Percentiles rank a stretch among this genome's conserved stretches.
phyloP scores from a whole-genome alignment of 371 early-diverging fungal genomes.

The Sporodiniella umbellata region DNA sequence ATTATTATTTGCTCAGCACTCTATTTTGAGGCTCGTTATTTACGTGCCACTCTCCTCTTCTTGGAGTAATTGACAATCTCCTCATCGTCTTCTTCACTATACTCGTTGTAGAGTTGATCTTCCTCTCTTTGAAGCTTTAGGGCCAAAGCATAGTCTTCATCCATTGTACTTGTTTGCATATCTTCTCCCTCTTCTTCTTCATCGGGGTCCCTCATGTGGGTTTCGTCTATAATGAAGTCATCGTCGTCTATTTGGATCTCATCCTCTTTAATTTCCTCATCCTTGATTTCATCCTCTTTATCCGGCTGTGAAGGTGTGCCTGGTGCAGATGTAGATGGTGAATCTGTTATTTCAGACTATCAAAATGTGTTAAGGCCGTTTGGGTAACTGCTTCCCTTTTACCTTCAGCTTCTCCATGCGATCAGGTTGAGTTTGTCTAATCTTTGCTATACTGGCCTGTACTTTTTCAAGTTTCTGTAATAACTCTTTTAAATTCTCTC shows the following conservation, averaged over 20 bases:
- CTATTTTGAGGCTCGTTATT: background rate
- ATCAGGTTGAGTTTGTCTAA: slow-evolving; percentile 22
- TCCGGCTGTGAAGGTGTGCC: slow-evolving; percentile 6
- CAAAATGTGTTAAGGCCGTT: too few relatives aligned
- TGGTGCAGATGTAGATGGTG: slow-evolving; percentile 11
- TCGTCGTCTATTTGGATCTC: too few relatives aligned
- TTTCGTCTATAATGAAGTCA: background rate
- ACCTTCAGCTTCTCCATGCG: slow-evolving; percentile 36
- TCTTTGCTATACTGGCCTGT: slow-evolving; percentile 24
- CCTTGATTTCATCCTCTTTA: background rate
- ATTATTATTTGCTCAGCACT: background rate
- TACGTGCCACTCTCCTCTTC: slow-evolving; percentile 10
- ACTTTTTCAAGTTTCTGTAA: slow-evolving; percentile 36
- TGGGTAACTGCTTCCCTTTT: background rate
- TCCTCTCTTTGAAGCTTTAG: slow-evolving; percentile 25
- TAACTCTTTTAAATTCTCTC: slow-evolving; percentile 48
- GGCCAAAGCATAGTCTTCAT: slow-evolving; percentile 26
- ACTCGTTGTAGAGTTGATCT: slow-evolving; percentile 5
- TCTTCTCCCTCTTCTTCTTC: background rate
- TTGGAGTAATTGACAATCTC: slow-evolving; percentile 10
- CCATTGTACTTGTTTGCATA: background rate
- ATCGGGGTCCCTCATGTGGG: background rate
- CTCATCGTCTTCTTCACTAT: slow-evolving; percentile 10
- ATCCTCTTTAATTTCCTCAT: background rate
- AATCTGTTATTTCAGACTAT: background rate